phyloP scores from a whole-genome alignment of 2,329 filamentous ascomycete species.

The Alternaria postmessia region DNA sequence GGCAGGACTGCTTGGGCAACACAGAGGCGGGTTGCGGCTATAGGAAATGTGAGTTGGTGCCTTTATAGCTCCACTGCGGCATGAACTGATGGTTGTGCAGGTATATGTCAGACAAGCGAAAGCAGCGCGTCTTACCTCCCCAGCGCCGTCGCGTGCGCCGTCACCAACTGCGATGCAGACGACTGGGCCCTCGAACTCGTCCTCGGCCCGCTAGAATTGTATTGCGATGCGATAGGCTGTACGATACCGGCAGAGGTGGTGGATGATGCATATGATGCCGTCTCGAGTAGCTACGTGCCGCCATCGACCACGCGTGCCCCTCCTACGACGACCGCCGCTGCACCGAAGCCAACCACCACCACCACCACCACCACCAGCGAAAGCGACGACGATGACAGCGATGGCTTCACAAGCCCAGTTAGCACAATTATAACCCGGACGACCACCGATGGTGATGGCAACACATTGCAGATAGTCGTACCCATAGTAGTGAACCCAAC shows the following conservation, averaged over 20 bases:
- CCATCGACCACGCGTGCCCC: constrained; percentile 8
- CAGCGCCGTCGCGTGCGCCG: constrained; percentile 30
- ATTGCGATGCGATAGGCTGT: constrained; percentile 26
- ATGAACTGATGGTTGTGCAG: constrained; percentile 20
- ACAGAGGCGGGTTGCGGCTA: constrained; percentile 30
- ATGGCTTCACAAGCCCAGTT: constrained; percentile 23
- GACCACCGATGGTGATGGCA: constrained; percentile 30
- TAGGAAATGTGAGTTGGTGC: constrained; percentile 23
- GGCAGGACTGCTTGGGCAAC: constrained; percentile 28
- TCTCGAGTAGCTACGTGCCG: constrained; percentile 12
- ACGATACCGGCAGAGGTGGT: constrained; percentile 30
- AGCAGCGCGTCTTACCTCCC: constrained; percentile 27
- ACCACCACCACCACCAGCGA: constrained; percentile 12
- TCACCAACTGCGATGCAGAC: constrained; percentile 23
- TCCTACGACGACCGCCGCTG: constrained; percentile 10
- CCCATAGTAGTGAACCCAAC: constrained; percentile 34
- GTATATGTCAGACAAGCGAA: constrained; percentile 36
- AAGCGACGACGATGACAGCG: constrained; percentile 1
- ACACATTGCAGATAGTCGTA: constrained; percentile 33
- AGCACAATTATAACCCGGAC: constrained; percentile 28
- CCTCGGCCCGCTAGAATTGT: constrained; percentile 30
- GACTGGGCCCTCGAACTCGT: constrained; percentile 22
- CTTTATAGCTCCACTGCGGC: neutral
- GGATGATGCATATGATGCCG: constrained; percentile 29
- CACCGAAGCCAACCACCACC: constrained; percentile 5